Conservation (phyloP, 2,329 filamentous ascomycete genomes). For the Juglanconis sp. region DNA sequence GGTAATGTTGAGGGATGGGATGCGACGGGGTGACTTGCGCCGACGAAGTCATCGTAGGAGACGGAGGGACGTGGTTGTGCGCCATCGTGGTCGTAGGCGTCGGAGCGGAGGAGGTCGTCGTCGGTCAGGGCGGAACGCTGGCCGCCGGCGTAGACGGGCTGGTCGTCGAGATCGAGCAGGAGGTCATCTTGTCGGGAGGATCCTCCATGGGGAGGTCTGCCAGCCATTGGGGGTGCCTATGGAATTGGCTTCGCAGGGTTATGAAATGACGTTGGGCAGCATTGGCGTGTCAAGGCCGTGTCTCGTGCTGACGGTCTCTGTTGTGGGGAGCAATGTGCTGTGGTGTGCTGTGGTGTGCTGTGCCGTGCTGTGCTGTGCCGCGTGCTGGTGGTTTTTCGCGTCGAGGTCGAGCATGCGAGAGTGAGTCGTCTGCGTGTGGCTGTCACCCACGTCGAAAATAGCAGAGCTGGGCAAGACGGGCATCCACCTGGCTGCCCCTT, state of each 20-base stretch:
- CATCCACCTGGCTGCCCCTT: too few relatives aligned
- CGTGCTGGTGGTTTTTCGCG: too few relatives aligned
- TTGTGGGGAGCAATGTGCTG: not conserved
- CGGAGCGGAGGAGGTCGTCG: constrained; percentile 73
- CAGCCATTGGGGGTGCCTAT: constrained; percentile 54
- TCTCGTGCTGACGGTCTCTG: not conserved
- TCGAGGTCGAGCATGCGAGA: too few relatives aligned
- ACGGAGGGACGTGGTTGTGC: constrained; percentile 73
- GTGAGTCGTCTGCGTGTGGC: too few relatives aligned
- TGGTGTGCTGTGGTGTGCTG: not conserved
- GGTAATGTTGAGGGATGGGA: constrained; percentile 37
- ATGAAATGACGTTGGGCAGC: constrained; percentile 18
- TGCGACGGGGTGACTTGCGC: constrained; percentile 49
- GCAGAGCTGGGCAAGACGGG: too few relatives aligned
- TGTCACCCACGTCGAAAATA: too few relatives aligned
- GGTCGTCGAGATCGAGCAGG: constrained; percentile 71
- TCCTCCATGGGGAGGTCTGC: constrained; percentile 52
- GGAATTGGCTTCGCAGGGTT: constrained; percentile 10
- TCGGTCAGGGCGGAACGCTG: constrained; percentile 77
- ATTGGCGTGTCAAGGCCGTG: not conserved
- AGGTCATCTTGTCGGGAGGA: constrained; percentile 55
- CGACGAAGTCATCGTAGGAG: constrained; percentile 94
- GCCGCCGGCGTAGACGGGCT: constrained; percentile 70
- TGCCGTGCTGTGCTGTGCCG: too few relatives aligned
- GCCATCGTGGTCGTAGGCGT: constrained; percentile 66